These are phyloP conservation scores for Apophysomyces sp. DNA, from an alignment of 371 early-diverging fungal species.

Conservation along the genomic window DNA sequence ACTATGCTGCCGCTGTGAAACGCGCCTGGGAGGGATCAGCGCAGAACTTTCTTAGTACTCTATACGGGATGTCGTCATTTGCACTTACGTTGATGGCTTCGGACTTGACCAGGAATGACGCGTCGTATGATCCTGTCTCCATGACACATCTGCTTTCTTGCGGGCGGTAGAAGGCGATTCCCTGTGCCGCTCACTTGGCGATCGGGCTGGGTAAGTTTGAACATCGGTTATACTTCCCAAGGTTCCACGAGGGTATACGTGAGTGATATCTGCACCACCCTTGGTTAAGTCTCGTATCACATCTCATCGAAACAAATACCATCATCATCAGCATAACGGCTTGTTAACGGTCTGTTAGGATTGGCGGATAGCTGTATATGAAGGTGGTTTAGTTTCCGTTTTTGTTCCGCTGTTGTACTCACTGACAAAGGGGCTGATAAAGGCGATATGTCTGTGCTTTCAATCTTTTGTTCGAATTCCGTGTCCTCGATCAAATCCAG, in stretches of 20 bases:
- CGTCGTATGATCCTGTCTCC: background rate
- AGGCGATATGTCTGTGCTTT: conserved; percentile 4
- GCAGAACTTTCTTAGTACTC: background rate
- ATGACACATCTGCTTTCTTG: too few species aligned
- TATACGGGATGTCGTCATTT: background rate
- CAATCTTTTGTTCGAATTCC: conserved; percentile 11
- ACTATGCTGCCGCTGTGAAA: background rate
- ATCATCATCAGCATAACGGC: conserved; percentile 5
- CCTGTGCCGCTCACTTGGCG: background rate
- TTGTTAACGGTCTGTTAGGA: conserved; percentile 24
- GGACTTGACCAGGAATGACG: background rate
- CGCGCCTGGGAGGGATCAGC: background rate
- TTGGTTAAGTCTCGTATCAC: too few species aligned
- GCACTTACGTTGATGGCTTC: background rate
- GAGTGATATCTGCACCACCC: background rate
- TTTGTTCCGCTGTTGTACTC: background rate
- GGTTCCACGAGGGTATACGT: background rate
- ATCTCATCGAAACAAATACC: background rate
- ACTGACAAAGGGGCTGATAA: background rate
- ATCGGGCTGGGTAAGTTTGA: background rate
- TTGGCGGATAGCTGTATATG: conserved; percentile 18
- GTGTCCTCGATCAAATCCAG: conserved; percentile 17
- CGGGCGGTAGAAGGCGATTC: too few species aligned
- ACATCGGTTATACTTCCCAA: background rate
- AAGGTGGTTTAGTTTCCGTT: conserved; percentile 1